A percentile compares a stretch with the other conserved stretches of the same genome.
These are phyloP conservation scores for Gossypium schwendimanii DNA, from an alignment of 441 rosid species.

Conservation along the genomic window DNA sequence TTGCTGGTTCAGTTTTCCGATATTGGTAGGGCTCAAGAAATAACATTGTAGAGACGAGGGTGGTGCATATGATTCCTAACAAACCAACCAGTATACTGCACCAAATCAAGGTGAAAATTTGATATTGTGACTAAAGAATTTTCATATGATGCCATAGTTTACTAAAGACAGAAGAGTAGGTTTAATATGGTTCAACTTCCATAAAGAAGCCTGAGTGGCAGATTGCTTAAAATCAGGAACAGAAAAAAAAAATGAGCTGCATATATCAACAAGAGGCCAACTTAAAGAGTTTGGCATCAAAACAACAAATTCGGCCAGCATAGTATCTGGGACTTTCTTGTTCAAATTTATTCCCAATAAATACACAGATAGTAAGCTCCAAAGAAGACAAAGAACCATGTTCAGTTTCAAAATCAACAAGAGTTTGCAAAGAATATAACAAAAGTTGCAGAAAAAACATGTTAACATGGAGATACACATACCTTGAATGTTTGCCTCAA, in stretches of 20 bases:
- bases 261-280: background rate
- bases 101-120: background rate
- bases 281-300: background rate
- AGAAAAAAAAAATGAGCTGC: background rate
- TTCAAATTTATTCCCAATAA: background rate
- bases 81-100: background rate
- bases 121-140: background rate
- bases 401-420: background rate
- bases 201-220: background rate
- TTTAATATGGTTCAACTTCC: background rate
- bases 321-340: background rate
- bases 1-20: background rate
- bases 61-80: background rate
- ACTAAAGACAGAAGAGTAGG: background rate
- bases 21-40: background rate
- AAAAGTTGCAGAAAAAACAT: background rate
- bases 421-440: background rate
- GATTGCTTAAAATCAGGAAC: background rate
- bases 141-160: background rate
- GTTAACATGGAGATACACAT: background rate
- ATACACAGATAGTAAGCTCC: background rate
- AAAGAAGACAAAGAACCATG: background rate
- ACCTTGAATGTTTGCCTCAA: conserved; percentile 41
- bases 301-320: background rate
- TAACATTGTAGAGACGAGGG: background rate